Evolutionary conservation across 495 filamentous ascomycete species (phyloP), one percentile per base, ranked within the genome.

Genomic region (Penicillium lividum): DNA sequence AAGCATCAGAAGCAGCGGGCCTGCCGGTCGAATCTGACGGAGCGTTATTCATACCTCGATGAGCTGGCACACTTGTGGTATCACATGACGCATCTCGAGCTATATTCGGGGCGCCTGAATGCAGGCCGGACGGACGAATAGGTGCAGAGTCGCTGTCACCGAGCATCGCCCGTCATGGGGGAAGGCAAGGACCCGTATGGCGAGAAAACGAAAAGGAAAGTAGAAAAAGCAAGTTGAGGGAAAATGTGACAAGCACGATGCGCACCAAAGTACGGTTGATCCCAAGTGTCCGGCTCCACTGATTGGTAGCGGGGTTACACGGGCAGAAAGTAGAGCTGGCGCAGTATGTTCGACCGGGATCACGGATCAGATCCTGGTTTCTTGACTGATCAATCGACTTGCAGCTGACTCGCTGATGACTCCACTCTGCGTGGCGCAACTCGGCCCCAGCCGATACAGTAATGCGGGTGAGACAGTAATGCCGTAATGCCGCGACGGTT

Each of bases 51-150:
- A 70, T 70, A 40, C 46, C 54, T 57, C 50, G 57, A 13, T 60
- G 61, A 52, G 53, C 48, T 58, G 64, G 45, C 42, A 40, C 22
- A 45, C 27, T 30, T 40, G 53, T 43, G 13, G 50, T 53, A 62
- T 66, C 65, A 68, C 57, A 59, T 66, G 65, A 68, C 60, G 51
- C 67, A 68, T 70, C 51, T 45, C 54, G 57, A 55, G 59, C 30
- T 57, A 40, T 47, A 40, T 49, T 49, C 28, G 43, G 38, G 54
- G 55, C 22, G 45, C 45, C 56, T 31, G 51, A 47, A 44, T 29
- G 44, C 34, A 27, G 57, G 16, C 58, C 49, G 48, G 54, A 55
- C 11, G 57, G 59, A 42, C 47, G 53, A 53, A 46, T 54, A 45
- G 33, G 42, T 55, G 55, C 46, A 62, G 33, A 36, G 44, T 59